Evolutionary conservation across 129 eudicot species (phyloP), one percentile per base, ranked within the genome.

Genomic region (Dittrichia graveolens): DNA sequence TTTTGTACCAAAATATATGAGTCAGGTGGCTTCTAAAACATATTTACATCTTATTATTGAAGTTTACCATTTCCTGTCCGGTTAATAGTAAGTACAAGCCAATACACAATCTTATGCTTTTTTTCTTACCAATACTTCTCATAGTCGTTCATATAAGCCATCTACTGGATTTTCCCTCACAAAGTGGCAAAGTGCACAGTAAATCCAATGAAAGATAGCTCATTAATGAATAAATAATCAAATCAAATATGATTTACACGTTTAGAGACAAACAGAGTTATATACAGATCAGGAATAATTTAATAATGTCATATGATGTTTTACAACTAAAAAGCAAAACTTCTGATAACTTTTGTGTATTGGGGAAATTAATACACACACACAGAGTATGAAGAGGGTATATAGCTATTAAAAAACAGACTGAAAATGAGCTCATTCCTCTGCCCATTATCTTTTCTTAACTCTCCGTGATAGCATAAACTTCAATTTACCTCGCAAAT

Each of bases 11-110:
- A 35, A 12, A 59, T 59, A 37, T 24, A 60, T 5, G 9, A 12
- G 5, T 13, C 46, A 39, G 35, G 39, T 61, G 31, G 67, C 11
- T 68, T 37, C 4, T 37, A n/a, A 18, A 38, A 4, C 14, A 14
- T 16, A 68, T 37, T 37, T 14, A 60, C 44, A 54, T 49, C 47
- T 14, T 67, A 67, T 67, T 46, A 47, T 47, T 68, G 61, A 49
- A 68, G 35, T 52, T 68, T 7, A 38, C 3, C 61, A 49, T n/a
- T 50, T 49, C 35, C 5, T 50, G 50, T 8, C 31, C 31, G 31
- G 31, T 24, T 24, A 24, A 49, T 14, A n/a, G 14, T 49, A 19
- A 38, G 18, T 49, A 48, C 14, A 34, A n/a, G 54, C 73, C 49
- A 7, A 45, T 7, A 67, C 15, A 47, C 58, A 67, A 37, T 52